Evolutionary conservation across 2,329 filamentous ascomycete species (phyloP).

Genomic region (Xylariaceae sp.): DNA sequence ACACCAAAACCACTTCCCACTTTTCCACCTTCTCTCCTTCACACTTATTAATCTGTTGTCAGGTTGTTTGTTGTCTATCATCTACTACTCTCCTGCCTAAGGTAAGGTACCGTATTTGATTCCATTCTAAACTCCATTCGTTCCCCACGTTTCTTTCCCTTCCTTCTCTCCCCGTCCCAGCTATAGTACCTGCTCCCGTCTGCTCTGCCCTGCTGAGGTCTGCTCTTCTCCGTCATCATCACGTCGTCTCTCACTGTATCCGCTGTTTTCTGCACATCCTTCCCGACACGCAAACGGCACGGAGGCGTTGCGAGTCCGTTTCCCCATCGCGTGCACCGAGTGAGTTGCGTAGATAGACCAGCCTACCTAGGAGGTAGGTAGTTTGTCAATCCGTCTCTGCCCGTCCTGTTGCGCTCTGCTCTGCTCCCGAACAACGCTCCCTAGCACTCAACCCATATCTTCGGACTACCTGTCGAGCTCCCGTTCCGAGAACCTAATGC

Average conservation of each 20-base stretch:
- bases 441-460: not conserved
- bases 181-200: not conserved
- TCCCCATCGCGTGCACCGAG: slow-evolving; percentile 11
- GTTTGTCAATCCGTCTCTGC: not conserved
- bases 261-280: slow-evolving; percentile 2
- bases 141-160: slow-evolving; percentile 10
- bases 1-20: slow-evolving; percentile 6
- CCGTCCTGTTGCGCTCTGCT: not conserved
- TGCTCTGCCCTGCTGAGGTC: not conserved
- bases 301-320: not conserved
- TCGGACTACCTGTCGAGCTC: not conserved
- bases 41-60: slow-evolving; percentile 3
- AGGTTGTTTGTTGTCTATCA: slow-evolving; percentile 6
- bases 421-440: not conserved
- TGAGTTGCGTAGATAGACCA: not conserved
- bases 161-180: slow-evolving; percentile 5
- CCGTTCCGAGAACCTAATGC: slow-evolving; percentile 2
- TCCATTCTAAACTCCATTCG: slow-evolving; percentile 12
- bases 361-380: not conserved
- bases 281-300: slow-evolving; percentile 5
- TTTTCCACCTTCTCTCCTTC: slow-evolving; percentile 8
- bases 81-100: slow-evolving; percentile 1
- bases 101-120: slow-evolving; percentile 2
- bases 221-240: too few species aligned
- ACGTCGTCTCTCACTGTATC: slow-evolving; percentile 3